Evolutionary conservation across 371 early-diverging fungal genomes (phyloP).

Genomic region (Lichtheimia corymbifera): DNA sequence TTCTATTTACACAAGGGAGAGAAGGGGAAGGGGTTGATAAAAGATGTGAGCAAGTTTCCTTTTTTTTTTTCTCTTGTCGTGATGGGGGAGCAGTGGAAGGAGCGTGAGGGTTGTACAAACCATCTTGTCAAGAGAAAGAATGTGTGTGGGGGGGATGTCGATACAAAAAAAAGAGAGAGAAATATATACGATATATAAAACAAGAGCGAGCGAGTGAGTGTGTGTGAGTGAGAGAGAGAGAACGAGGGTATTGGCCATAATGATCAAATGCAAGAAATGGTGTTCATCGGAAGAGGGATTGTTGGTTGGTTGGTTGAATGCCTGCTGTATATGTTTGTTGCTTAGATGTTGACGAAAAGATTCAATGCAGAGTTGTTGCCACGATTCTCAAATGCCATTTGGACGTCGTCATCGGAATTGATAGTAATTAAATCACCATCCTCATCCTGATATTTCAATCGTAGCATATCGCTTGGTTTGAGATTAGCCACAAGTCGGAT

Average conservation of each 20-base stretch:
- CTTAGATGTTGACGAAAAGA: constrained; percentile 37
- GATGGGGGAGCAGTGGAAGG: background rate
- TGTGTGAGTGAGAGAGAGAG: background rate
- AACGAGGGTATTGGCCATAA: background rate
- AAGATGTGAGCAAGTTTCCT: background rate
- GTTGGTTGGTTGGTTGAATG: no score
- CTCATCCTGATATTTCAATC: constrained; percentile 89
- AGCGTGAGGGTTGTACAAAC: constrained; percentile 5
- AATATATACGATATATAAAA: background rate
- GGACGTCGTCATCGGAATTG: constrained; percentile 88
- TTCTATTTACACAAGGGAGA: no score
- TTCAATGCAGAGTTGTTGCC: constrained; percentile 33
- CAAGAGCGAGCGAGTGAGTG: background rate
- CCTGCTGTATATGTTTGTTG: background rate
- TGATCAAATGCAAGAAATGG: no score
- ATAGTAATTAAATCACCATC: constrained; percentile 88
- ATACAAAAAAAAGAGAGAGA: background rate
- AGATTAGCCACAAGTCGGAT: constrained; percentile 75
- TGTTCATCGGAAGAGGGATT: no score
- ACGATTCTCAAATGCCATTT: constrained; percentile 85
- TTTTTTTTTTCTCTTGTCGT: background rate
- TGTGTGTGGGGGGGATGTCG: background rate
- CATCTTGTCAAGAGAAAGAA: background rate
- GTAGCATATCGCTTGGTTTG: constrained; percentile 49
- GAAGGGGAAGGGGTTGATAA: background rate